A percentile compares a stretch with the other conserved stretches of the same genome.
Evolutionary conservation across 345 rosid species (phyloP).

Genomic region (Boechera retrofracta): DNA sequence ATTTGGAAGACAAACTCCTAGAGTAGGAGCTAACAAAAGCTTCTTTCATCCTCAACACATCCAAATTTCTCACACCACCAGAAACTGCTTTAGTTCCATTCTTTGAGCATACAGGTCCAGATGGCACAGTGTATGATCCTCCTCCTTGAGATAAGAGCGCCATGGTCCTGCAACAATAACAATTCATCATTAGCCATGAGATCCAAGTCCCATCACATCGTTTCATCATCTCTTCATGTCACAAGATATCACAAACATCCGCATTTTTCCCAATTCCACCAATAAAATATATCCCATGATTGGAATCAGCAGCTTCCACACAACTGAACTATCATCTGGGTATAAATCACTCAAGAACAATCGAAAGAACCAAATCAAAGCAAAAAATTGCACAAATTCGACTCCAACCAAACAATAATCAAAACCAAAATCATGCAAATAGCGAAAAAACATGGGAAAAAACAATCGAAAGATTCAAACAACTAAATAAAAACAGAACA

Average conservation of each 20-base stretch:
- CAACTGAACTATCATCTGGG: not conserved
- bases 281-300: not conserved
- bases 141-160: slow-evolving; percentile 59
- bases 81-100: slow-evolving; percentile 42
- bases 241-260: not conserved
- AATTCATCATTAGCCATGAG: not conserved
- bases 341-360: not conserved
- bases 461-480: not conserved
- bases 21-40: slow-evolving; percentile 45
- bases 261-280: not conserved
- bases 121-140: slow-evolving; percentile 7
- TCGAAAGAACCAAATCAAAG: slow-evolving; percentile 5
- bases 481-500: not conserved
- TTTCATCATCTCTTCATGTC: not conserved
- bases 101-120: slow-evolving; percentile 47
- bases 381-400: slow-evolving; percentile 5
- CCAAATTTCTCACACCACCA: slow-evolving; percentile 41
- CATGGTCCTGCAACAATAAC: slow-evolving; percentile 54
- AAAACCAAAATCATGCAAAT: not conserved
- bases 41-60: slow-evolving; percentile 51
- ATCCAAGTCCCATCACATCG: not conserved
- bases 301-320: slow-evolving; percentile 5
- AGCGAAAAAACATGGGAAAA: not conserved
- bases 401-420: slow-evolving; percentile 1
- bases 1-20: slow-evolving; percentile 45